Conservation (phyloP, 139 green algal species). For the Tetradesmus lagerheimii region DNA sequence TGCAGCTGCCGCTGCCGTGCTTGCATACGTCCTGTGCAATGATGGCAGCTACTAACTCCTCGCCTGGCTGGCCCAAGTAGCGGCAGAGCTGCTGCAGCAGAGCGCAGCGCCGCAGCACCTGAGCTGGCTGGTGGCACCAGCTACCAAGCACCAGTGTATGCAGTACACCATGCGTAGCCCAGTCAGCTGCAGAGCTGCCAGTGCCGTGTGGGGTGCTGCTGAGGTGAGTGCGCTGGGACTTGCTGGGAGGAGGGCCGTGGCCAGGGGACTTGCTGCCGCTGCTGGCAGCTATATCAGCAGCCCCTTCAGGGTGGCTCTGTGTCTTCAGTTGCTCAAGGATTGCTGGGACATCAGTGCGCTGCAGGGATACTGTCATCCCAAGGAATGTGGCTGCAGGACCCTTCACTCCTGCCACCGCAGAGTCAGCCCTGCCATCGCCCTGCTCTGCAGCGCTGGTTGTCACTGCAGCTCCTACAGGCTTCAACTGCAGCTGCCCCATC, state of each 20-base stretch:
- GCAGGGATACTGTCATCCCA: neutral
- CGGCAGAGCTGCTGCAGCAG: neutral
- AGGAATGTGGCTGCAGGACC: neutral
- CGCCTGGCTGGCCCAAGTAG: neutral
- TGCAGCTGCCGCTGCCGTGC: neutral
- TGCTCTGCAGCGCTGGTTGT: neutral
- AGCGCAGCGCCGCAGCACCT: neutral
- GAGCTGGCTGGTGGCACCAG: neutral
- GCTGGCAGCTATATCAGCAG: neutral
- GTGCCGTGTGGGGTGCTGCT: neutral
- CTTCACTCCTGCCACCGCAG: neutral
- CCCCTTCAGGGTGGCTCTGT: too few species aligned
- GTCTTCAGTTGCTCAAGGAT: neutral
- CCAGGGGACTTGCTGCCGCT: neutral
- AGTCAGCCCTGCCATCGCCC: too few species aligned
- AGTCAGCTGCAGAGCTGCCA: neutral
- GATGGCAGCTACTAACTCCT: neutral
- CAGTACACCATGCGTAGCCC: too few species aligned
- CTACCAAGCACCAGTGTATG: neutral
- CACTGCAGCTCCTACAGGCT: neutral
- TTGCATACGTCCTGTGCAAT: neutral
- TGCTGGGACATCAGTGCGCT: slow-evolving; percentile 22
- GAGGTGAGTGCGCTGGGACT: neutral
- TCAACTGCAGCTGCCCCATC: neutral
- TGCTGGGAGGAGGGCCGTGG: too few species aligned